phyloP scores from a whole-genome alignment of 306 rosid genomes.

The Acmispon strigosus region DNA sequence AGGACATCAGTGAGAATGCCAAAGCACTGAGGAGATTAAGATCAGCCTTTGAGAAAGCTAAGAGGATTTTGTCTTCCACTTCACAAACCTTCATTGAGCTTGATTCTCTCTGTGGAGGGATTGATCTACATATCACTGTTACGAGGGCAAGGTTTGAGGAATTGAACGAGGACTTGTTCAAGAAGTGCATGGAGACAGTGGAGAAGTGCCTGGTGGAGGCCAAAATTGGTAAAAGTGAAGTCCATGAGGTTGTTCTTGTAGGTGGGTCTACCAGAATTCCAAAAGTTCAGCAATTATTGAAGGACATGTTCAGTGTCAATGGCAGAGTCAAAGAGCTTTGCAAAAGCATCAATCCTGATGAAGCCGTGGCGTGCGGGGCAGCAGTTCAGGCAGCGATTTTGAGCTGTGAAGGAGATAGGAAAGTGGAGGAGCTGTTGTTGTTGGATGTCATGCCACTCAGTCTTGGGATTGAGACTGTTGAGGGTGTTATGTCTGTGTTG shows the following conservation, averaged over 20 bases:
- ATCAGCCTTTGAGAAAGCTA: constrained; percentile 34
- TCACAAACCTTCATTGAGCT: constrained; percentile 23
- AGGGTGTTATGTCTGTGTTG: constrained; percentile 30
- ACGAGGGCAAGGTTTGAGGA: constrained; percentile 34
- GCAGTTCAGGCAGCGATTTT: constrained; percentile 41
- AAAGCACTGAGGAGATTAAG: constrained; percentile 30
- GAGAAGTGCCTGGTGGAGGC: constrained; percentile 32
- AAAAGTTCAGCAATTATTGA: constrained; percentile 29
- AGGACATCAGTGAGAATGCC: constrained; percentile 10
- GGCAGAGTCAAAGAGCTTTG: constrained; percentile 27
- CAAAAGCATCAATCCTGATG: constrained; percentile 43
- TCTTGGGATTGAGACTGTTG: constrained; percentile 24
- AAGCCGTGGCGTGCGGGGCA: constrained; percentile 38
- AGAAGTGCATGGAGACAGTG: constrained; percentile 28
- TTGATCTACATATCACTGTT: constrained; percentile 18
- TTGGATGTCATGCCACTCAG: constrained; percentile 35
- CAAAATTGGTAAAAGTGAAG: constrained; percentile 13
- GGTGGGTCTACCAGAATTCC: constrained; percentile 44
- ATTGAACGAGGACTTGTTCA: constrained; percentile 33
- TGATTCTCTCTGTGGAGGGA: constrained; percentile 26
- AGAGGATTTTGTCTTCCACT: constrained; percentile 32
- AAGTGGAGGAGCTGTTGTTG: constrained; percentile 23
- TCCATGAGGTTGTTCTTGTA: constrained; percentile 36
- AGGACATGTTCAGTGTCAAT: constrained; percentile 25
- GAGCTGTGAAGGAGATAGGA: constrained; percentile 21